Evolutionary conservation across 2,329 filamentous ascomycete genomes (phyloP).

Genomic region (Juglanconis oblonga): DNA sequence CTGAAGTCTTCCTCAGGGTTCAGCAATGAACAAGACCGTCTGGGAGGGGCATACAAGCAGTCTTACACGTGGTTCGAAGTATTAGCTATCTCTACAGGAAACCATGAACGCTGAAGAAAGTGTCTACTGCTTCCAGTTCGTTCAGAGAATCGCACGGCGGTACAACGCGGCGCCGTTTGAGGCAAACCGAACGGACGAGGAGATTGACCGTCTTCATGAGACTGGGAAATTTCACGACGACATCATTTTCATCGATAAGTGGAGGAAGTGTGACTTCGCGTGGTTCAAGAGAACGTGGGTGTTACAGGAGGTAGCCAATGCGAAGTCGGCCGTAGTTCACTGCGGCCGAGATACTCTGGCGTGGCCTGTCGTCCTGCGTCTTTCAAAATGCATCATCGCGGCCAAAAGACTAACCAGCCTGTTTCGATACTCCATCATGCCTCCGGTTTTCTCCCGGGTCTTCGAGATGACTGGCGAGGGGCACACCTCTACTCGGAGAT

Average conservation of each 20-base stretch:
- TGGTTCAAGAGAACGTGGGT: conserved; percentile 19
- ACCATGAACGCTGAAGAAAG: too few relatives aligned
- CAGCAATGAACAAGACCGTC: too few relatives aligned
- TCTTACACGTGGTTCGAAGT: too few relatives aligned
- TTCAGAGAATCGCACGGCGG: too few relatives aligned
- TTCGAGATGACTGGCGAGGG: neutral
- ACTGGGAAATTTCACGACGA: too few relatives aligned
- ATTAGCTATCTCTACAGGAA: too few relatives aligned
- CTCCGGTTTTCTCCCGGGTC: neutral
- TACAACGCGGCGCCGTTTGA: too few relatives aligned
- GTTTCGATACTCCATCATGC: neutral
- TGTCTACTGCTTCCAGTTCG: too few relatives aligned
- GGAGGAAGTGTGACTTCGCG: neutral
- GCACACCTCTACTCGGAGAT: neutral
- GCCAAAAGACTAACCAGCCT: neutral
- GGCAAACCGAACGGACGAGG: too few relatives aligned
- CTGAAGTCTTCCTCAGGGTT: too few relatives aligned
- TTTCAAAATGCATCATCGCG: neutral
- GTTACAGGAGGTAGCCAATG: conserved; percentile 14
- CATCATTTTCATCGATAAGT: neutral
- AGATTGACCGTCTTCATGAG: too few relatives aligned
- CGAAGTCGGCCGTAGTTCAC: neutral
- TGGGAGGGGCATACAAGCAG: too few relatives aligned
- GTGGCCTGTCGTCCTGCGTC: neutral
- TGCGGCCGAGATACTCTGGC: neutral